phyloP scores from a whole-genome alignment of 2,329 filamentous ascomycete genomes.

The Plectosphaerella sp. region DNA sequence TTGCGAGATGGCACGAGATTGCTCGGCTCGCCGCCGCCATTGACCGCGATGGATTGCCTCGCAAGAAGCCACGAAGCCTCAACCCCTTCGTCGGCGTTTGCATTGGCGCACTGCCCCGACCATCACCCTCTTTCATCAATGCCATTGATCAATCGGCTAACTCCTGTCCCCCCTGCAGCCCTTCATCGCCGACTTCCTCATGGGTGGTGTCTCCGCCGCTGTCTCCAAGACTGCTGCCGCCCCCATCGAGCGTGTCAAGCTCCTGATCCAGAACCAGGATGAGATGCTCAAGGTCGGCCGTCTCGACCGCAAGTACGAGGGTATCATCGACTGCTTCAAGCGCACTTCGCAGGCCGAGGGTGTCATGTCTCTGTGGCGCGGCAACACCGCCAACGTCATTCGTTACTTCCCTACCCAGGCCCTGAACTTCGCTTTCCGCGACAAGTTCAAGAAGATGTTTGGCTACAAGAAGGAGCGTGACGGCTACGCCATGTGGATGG shows the following conservation, averaged over 20 bases:
- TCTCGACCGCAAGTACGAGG: constrained; percentile 95
- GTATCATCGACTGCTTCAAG: constrained; percentile 92
- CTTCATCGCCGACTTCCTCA: constrained; percentile 98
- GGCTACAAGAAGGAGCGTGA: constrained; percentile 99
- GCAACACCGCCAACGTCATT: constrained; percentile 99
- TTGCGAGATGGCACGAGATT: neutral
- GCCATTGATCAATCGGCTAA: constrained; percentile 24
- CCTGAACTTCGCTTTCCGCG: constrained; percentile 99
- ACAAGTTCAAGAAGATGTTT: constrained; percentile 99
- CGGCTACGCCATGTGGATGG: constrained; percentile 98
- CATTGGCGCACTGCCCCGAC: neutral
- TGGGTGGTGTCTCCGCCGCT: constrained; percentile 99
- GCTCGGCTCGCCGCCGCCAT: neutral
- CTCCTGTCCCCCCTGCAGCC: constrained; percentile 49
- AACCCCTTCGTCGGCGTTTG: neutral
- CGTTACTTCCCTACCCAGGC: constrained; percentile 99
- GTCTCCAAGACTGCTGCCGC: constrained; percentile 99
- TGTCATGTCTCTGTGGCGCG: constrained; percentile 94
- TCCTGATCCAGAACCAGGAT: constrained; percentile 99
- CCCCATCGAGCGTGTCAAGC: constrained; percentile 99
- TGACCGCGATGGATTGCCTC: neutral
- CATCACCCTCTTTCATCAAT: neutral
- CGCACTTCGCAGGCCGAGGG: constrained; percentile 89
- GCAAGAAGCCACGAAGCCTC: neutral
- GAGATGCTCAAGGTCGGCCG: constrained; percentile 99